A percentile compares a stretch with the other conserved stretches of the same genome.
Conservation (phyloP, 306 rosid species). For the Comarum palustre region DNA sequence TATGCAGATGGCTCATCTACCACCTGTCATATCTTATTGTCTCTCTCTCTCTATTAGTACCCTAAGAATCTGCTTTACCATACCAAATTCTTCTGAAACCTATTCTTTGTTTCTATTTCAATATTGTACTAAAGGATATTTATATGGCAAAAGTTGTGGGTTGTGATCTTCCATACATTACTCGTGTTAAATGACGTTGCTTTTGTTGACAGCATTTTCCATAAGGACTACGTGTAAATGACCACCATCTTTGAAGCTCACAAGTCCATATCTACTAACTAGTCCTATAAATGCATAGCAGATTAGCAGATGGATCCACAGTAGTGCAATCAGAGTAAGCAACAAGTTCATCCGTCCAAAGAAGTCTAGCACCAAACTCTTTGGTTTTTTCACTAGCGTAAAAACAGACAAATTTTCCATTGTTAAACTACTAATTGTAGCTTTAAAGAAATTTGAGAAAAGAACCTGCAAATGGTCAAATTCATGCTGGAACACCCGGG, state of each 20-base stretch:
- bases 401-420: constrained; percentile 2
- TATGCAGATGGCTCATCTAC: neutral
- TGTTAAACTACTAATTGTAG: neutral
- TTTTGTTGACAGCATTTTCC: neutral
- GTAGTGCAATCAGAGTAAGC: neutral
- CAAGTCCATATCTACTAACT: neutral
- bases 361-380: constrained; percentile 4
- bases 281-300: neutral
- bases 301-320: neutral
- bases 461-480: constrained; percentile 85
- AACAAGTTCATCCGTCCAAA: neutral
- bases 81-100: neutral
- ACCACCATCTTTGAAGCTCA: neutral
- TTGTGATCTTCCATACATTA: neutral
- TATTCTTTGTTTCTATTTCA: neutral
- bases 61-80: neutral
- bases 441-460: constrained; percentile 19
- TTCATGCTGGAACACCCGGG: constrained; percentile 92
- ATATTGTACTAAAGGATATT: neutral
- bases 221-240: neutral
- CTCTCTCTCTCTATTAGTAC: neutral
- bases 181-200: neutral
- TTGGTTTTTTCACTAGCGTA: neutral
- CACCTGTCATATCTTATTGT: neutral
- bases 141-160: neutral